Conservation (phyloP, 352 stramenopile genomes). For the Pythium sukuiense region DNA sequence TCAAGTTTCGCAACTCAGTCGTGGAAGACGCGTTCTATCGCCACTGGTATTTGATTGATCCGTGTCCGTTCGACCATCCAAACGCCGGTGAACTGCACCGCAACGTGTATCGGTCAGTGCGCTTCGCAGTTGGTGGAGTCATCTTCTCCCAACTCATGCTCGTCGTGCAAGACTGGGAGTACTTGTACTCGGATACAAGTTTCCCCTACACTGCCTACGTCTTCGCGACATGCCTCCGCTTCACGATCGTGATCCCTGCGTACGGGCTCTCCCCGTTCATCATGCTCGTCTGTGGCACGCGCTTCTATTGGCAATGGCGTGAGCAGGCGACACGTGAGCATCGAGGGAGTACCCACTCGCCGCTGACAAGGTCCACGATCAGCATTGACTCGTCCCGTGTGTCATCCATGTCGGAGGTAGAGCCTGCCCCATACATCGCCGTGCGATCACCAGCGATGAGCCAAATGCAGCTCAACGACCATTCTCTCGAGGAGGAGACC, state of each 20-base stretch:
- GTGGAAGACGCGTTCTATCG: conserved; percentile 47
- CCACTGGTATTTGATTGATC: conserved; percentile 48
- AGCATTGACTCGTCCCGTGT: conserved; percentile 3
- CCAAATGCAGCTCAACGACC: not conserved
- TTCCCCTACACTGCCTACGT: conserved; percentile 26
- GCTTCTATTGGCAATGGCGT: conserved; percentile 36
- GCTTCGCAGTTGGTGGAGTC: conserved; percentile 38
- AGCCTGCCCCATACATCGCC: conserved; percentile 3
- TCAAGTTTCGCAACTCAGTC: conserved; percentile 40
- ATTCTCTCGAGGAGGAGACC: not conserved
- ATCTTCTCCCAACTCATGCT: conserved; percentile 43
- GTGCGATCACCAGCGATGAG: conserved; percentile 4
- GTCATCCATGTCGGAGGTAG: not conserved
- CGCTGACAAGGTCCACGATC: conserved; percentile 11
- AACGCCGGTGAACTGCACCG: conserved; percentile 41
- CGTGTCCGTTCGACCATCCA: conserved; percentile 43
- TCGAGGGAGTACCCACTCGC: conserved; percentile 26
- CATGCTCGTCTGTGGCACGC: conserved; percentile 31
- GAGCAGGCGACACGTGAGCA: conserved; percentile 21
- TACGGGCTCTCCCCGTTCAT: conserved; percentile 27
- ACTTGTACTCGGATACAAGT: conserved; percentile 26
- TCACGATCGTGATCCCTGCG: conserved; percentile 39
- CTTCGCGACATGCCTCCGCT: conserved; percentile 28
- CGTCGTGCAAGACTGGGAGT: conserved; percentile 43
- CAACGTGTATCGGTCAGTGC: conserved; percentile 35